These are phyloP conservation scores for Excoecaria cochinchinensis DNA, from an alignment of 345 rosid species.

Conservation along the genomic window DNA sequence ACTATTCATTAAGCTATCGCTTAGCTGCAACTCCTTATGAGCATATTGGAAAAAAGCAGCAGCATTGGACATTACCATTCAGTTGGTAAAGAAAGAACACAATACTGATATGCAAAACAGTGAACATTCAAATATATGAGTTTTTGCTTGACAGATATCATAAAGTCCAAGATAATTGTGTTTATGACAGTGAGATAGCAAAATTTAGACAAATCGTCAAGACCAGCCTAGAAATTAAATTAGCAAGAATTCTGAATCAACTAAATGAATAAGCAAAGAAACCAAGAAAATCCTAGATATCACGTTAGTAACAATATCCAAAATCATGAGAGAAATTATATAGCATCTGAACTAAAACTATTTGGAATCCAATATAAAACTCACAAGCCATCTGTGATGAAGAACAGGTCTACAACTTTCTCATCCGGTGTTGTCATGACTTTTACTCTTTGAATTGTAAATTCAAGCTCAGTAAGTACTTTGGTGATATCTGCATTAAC, in stretches of 20 bases:
- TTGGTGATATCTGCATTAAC: conserved; percentile 23
- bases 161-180: background rate
- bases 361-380: background rate
- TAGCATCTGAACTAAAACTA: background rate
- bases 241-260: no score
- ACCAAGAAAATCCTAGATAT: background rate
- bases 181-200: background rate
- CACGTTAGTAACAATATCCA: background rate
- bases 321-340: background rate
- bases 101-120: background rate
- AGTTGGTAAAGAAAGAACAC: background rate
- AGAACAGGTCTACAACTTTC: conserved; percentile 31
- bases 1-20: background rate
- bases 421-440: conserved; percentile 33
- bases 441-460: conserved; percentile 33
- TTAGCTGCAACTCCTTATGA: background rate
- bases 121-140: background rate
- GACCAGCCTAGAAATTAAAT: background rate
- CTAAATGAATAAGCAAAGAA: background rate
- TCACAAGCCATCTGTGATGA: conserved; percentile 29
- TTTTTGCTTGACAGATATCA: background rate
- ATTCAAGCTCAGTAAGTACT: conserved; percentile 29
- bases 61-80: background rate
- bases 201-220: background rate
- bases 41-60: background rate